Percentiles rank a stretch among this genome's conserved stretches.
These are phyloP conservation scores for Candida ascalaphidarum DNA, from an alignment of 805 yeast genomes.

Conservation along the genomic window DNA sequence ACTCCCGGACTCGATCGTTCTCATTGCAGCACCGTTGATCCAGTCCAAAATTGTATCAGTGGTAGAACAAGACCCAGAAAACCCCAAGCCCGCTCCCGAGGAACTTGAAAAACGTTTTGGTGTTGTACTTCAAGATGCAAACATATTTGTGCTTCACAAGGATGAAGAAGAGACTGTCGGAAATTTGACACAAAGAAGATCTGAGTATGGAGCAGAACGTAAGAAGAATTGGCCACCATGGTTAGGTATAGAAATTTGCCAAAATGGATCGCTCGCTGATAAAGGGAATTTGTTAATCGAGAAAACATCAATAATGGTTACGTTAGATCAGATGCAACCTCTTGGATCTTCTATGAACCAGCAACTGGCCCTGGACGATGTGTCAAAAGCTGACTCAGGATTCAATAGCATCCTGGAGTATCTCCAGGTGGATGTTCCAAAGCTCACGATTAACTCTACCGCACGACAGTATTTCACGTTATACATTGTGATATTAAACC, in stretches of 20 bases:
- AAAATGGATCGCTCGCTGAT: slow-evolving; percentile 31
- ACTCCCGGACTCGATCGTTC: slow-evolving; percentile 43
- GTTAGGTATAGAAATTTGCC: slow-evolving; percentile 64
- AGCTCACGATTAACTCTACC: slow-evolving; percentile 58
- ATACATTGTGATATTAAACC: slow-evolving; percentile 51
- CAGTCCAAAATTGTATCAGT: slow-evolving; percentile 64
- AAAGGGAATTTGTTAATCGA: slow-evolving; percentile 48
- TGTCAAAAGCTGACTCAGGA: slow-evolving; percentile 1
- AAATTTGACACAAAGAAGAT: slow-evolving; percentile 35
- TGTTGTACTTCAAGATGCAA: slow-evolving; percentile 58
- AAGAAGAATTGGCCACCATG: slow-evolving; percentile 79
- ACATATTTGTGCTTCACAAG: slow-evolving; percentile 57
- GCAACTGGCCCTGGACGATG: not conserved
- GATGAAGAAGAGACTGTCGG: slow-evolving; percentile 31
- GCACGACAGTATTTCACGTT: slow-evolving; percentile 66
- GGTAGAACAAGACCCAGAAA: slow-evolving; percentile 29
- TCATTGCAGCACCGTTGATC: slow-evolving; percentile 68
- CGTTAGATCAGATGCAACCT: slow-evolving; percentile 40
- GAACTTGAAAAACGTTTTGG: slow-evolving; percentile 60
- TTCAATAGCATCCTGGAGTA: slow-evolving; percentile 15
- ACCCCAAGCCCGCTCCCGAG: slow-evolving; percentile 26
- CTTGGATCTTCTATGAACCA: slow-evolving; percentile 8
- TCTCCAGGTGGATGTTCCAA: slow-evolving; percentile 60
- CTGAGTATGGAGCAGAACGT: slow-evolving; percentile 63
- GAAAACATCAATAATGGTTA: slow-evolving; percentile 52